A percentile compares a stretch with the other conserved stretches of the same genome.
These are phyloP conservation scores for Lachnellula arida DNA, from an alignment of 2,329 filamentous ascomycete genomes.

Conservation along the genomic window DNA sequence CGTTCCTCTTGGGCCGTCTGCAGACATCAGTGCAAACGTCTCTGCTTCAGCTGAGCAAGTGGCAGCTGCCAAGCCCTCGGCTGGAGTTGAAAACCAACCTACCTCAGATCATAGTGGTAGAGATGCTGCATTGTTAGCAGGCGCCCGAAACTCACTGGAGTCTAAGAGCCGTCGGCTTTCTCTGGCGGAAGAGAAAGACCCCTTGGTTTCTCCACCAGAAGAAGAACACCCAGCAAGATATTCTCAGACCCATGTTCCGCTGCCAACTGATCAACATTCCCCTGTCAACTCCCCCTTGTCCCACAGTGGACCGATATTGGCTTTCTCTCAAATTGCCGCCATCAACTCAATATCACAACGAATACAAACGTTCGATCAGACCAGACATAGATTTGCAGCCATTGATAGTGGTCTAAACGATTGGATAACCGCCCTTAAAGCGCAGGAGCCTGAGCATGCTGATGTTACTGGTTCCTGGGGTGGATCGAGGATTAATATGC, in stretches of 20 bases:
- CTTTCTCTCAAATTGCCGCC: constrained; percentile 72
- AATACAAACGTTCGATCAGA: constrained; percentile 68
- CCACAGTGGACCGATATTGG: constrained; percentile 15
- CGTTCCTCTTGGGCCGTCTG: constrained; percentile 1
- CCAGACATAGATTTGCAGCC: constrained; percentile 63
- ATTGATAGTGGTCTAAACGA: constrained; percentile 70
- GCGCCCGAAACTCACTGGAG: constrained; percentile 2
- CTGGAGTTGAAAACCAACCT: constrained; percentile 1
- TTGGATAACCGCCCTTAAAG: constrained; percentile 48
- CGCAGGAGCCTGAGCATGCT: constrained; percentile 45
- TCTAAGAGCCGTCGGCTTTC: constrained; percentile 32
- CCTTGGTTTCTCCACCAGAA: constrained; percentile 35
- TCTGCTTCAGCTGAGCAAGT: background rate
- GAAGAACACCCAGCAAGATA: constrained; percentile 37
- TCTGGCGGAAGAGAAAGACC: constrained; percentile 42
- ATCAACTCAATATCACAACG: constrained; percentile 62
- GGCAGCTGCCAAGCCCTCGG: background rate
- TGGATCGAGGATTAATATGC: constrained; percentile 12
- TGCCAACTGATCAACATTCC: constrained; percentile 12
- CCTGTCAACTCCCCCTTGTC: constrained; percentile 12
- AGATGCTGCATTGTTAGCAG: constrained; percentile 15
- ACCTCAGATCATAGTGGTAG: constrained; percentile 5
- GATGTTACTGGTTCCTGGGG: constrained; percentile 28
- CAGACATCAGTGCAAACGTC: background rate
- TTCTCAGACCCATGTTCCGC: constrained; percentile 16